Conservation (phyloP, 257 asterid genomes). For the Plectranthus barbatus region DNA sequence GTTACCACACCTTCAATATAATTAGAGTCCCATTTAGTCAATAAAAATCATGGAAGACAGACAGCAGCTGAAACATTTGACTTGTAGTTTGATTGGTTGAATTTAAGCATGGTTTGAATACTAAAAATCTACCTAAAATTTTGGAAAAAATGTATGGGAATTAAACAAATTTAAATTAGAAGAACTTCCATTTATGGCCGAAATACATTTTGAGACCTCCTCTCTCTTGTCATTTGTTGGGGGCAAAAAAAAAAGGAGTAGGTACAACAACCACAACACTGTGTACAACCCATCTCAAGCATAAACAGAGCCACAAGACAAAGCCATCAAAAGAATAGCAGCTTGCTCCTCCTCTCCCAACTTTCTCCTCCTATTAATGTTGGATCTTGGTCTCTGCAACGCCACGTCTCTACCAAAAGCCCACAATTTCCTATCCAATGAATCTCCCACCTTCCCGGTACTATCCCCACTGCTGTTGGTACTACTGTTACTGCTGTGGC, state of each 20-base stretch:
- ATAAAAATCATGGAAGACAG: not conserved
- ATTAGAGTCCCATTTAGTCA: not conserved
- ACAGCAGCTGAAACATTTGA: not conserved
- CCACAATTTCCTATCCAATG: constrained; percentile 41
- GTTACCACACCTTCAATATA: no score
- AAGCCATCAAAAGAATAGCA: constrained; percentile 74
- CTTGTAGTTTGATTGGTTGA: not conserved
- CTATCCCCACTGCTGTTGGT: constrained; percentile 55
- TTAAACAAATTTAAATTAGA: constrained; percentile 1
- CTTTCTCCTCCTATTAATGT: constrained; percentile 49
- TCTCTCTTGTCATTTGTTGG: not conserved
- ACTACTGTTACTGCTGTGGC: constrained; percentile 30
- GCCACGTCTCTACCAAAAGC: constrained; percentile 62
- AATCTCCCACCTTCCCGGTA: constrained; percentile 25
- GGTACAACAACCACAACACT: constrained; percentile 21
- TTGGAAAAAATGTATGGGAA: no score
- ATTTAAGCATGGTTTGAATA: not conserved
- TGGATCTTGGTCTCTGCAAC: constrained; percentile 76
- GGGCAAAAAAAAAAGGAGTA: not conserved
- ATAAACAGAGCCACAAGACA: constrained; percentile 84
- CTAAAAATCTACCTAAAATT: not conserved
- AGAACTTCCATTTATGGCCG: constrained; percentile 6
- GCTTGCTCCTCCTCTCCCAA: constrained; percentile 88
- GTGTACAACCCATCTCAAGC: constrained; percentile 43
- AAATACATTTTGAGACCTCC: constrained; percentile 16